Base-by-base conservation (phyloP, 208 protist genomes). In the Porcisia hertigi region DNA sequence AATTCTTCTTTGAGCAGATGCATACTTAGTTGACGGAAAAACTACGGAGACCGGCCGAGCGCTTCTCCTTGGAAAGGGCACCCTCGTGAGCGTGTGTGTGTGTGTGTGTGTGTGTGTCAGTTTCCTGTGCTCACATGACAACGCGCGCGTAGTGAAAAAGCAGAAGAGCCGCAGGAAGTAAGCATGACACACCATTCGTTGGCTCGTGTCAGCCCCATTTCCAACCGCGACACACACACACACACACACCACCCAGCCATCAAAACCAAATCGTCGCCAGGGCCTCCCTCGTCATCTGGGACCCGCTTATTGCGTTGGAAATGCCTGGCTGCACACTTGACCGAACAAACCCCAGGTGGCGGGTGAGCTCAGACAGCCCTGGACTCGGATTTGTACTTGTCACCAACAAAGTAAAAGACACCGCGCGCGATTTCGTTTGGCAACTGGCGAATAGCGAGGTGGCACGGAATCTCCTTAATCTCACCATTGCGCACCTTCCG, bases 381-480 rank as follows among this genome's bases (percentile, higher is more conserved):
- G 18, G 45, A 18, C 23, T 53, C 62, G 52, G 70, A 2, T 54
- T 82, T 89, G 77, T 92, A 96, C 85, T 97, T 97, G 52, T 94
- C 77, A 0, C 91, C 93, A 25, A 97, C 62, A 73, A 95, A 97
- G 84, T 94, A 96, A 67, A 96, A 97, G 12, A 96, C 88, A 20
- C 91, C 93, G 55, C 90, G 90, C 1, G 93, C 93, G 36, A 97
- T 79, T 81, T 97, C 91, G 47, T 97, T 88, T 16, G 93, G 93
- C 64, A 97, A 73, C 81, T 97, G 93, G 5, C 91, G 86, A 55
- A 97, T 90, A 7, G 88, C 89, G 25, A 92, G 79, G 78, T 97
- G 91, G 73, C 93, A 97, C 47, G 93, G 90, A 64, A 97, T 96
- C 71, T 94, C 89, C 60, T 94, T 92, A 25, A 97, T 91, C 55